Percentiles rank a stretch among this genome's conserved stretches.
Evolutionary conservation across 2,329 filamentous ascomycete genomes (phyloP).

Genomic region (Microdochium bolleyi): DNA sequence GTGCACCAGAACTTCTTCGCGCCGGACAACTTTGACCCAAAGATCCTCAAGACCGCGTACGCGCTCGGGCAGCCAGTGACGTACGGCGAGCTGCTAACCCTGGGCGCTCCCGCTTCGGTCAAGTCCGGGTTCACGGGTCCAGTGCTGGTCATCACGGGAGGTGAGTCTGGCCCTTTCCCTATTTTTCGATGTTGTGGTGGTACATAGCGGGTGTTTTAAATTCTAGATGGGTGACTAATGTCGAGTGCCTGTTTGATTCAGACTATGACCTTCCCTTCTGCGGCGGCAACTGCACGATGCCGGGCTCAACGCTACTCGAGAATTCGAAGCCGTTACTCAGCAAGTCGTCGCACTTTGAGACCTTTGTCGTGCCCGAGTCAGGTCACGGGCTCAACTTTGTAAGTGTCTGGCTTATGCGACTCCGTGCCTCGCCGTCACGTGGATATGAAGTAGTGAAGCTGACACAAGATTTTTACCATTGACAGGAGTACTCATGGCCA

Average conservation of each 20-base stretch:
- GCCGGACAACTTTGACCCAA: slow-evolving; percentile 46
- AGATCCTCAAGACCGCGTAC: slow-evolving; percentile 36
- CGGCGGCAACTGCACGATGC: slow-evolving; percentile 48
- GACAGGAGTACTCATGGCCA: slow-evolving; percentile 19
- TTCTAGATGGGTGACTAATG: no score
- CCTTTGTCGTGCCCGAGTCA: slow-evolving; percentile 43
- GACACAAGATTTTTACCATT: no score
- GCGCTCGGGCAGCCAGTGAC: slow-evolving; percentile 47
- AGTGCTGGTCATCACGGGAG: slow-evolving; percentile 51
- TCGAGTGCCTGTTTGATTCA: slow-evolving; percentile 10
- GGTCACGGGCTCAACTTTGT: slow-evolving; percentile 43
- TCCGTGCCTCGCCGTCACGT: no score
- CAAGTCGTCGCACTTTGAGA: slow-evolving; percentile 38
- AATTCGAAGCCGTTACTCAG: slow-evolving; percentile 31
- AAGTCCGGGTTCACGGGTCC: slow-evolving; percentile 40
- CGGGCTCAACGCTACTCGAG: slow-evolving; percentile 32
- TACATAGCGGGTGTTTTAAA: no score
- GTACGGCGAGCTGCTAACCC: slow-evolving; percentile 49
- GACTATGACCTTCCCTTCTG: slow-evolving; percentile 48
- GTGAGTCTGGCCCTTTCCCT: slow-evolving; percentile 18
- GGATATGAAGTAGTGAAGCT: no score
- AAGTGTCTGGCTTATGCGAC: no score
- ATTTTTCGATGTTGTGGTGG: background rate
- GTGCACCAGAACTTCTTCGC: slow-evolving; percentile 45
- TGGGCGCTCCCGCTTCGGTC: slow-evolving; percentile 28